Base-by-base conservation (phyloP, 2,329 filamentous ascomycete species). In the Aureobasidium sp. region DNA sequence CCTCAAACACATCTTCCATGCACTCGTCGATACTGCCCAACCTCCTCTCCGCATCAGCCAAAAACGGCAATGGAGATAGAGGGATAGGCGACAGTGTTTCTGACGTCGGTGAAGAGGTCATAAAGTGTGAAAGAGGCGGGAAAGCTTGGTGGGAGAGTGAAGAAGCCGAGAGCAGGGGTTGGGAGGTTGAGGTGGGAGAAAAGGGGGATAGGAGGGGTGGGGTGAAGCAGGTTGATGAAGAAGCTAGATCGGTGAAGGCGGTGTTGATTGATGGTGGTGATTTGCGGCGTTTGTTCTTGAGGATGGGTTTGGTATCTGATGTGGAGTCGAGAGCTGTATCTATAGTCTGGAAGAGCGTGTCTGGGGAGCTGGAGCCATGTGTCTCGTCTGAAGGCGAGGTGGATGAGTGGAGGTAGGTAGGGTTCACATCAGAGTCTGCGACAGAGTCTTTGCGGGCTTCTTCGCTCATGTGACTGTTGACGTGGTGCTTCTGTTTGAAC, bases 401-500 rank as follows among this genome's bases (percentile, higher is more conserved):
- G 1, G 90, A 88, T 1, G 89, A 94, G 38, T 84, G 78, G 24
- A 80, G 66, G 12, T 69, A 71, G 53, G 79, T 78, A 21, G 78
- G 79, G n/a, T 70, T 27, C 7, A 10, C 21, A 12, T 41, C 48
- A n/a, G 37, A 17, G 14, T 40, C 37, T 8, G 47, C 37, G 14
- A 51, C 37, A 1, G 48, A 51, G 25, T 51, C 48, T 51, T 51
- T 51, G 48, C 48, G 48, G 32, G 24, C 3, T 6, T 32, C 48
- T 14, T 41, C 22, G 21, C 7, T 7, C 7, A 19, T 27, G 21
- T 8, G 7, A 3, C 12, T 8, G 60, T 74, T 68, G 10, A 85
- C 64, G 58, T 79, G 83, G 66, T 95, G 85, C 72, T 91, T 95
- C 66, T 89, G 82, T 74, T 96, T 95, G 75, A 97, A 97, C 66